These are phyloP conservation scores for Taxillus chinensis DNA, from an alignment of 164 flowering plant genomes.

Conservation along the genomic window DNA sequence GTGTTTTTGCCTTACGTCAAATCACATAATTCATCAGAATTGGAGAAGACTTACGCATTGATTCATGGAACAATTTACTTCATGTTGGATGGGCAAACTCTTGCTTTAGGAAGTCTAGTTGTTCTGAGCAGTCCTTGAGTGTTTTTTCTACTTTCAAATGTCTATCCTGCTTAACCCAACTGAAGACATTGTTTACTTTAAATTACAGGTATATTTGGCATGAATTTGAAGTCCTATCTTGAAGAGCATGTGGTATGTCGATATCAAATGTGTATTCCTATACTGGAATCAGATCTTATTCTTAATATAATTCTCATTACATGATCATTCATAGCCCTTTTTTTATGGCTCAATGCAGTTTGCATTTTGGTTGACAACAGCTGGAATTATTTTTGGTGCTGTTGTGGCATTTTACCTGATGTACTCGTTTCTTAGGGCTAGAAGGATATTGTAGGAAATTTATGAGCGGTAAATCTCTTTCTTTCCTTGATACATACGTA, in stretches of 20 bases:
- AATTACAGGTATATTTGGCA: constrained; percentile 91
- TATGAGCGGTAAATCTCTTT: no score
- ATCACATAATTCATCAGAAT: no score
- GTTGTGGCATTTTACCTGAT: constrained; percentile 62
- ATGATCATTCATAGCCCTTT: neutral
- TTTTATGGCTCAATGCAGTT: constrained; percentile 37
- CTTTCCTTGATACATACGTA: no score
- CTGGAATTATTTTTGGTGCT: constrained; percentile 71
- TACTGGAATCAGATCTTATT: neutral
- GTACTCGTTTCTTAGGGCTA: constrained; percentile 62
- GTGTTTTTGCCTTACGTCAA: no score
- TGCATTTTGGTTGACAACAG: constrained; percentile 93
- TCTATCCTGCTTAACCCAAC: neutral
- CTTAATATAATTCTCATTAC: neutral
- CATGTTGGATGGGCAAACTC: neutral
- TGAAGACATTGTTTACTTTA: neutral
- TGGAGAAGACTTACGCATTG: no score
- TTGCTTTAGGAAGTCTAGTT: neutral
- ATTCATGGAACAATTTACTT: no score
- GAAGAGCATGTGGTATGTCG: constrained; percentile 84
- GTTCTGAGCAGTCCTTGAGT: no score
- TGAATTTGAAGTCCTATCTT: constrained; percentile 92
- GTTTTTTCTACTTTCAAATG: neutral
- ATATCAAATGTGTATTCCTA: neutral
- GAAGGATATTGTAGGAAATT: constrained; percentile 47